Evolutionary conservation across 2,329 filamentous ascomycete genomes (phyloP), one percentile per base, ranked within the genome.

Genomic region (Ascomycota sp.): DNA sequence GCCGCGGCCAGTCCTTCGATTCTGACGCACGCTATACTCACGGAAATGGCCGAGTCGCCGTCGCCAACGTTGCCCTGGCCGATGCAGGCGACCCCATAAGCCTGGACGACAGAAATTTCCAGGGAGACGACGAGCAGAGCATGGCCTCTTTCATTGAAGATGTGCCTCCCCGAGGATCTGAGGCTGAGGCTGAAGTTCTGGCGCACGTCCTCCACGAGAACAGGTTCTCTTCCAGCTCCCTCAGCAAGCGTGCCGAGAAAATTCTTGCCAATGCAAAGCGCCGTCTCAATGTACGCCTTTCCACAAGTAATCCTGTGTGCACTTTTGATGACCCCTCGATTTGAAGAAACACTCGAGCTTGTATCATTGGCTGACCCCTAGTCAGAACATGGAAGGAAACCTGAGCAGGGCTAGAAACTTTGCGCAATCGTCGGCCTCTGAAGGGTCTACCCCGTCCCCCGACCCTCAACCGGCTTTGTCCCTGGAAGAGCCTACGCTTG

Each of bases 191-290:
- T 22, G 33, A 33, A 22, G 24, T 37, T 19, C 34, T 37, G 13
- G 33, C 31, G 13, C 38, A 40, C 29, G 35, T 34, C 3, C 25
- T 34, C 19, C 36, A 32, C 19, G 68, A 72, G 33, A 67, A 77
- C 32, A 61, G 64, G 27, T 69, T 75, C 42, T 80, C 80, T 4
- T 80, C 78, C 29, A 72, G 66, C 11, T 72, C 79, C 17, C 55
- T 92, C 37, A 86, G 81, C 48, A 74, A 75, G 40, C 70, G 82
- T 42, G 85, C 85, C 2, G 85, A 94, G 47, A 64, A 85, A 44
- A 94, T 94, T 45, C 62, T 95, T 32, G 81, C 83, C 32, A 93
- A 92, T 52, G 86, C 86, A 21, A 94, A 94, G 56, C 75, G 73
- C 48, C 67, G 83, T 41, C 61, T 95, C 36, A 89, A 80, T 46